phyloP scores from a whole-genome alignment of 768 basidiomycete genomes.

The Austroboletus festivus region DNA sequence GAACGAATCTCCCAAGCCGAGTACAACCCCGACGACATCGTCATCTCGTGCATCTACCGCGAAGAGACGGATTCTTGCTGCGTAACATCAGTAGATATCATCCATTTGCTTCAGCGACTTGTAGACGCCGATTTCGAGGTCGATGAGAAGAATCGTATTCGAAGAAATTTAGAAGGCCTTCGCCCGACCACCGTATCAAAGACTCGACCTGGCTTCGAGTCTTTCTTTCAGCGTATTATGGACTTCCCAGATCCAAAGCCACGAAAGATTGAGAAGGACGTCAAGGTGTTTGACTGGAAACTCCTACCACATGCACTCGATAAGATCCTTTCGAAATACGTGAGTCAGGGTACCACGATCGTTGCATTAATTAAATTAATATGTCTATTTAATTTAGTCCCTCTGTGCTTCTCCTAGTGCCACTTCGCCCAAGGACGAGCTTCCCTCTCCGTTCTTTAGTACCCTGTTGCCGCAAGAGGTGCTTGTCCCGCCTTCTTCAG shows the following conservation, averaged over 20 bases:
- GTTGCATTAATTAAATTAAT: background rate
- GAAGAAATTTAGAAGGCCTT: conserved; percentile 91
- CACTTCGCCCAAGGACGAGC: conserved; percentile 17
- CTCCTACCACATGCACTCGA: conserved; percentile 68
- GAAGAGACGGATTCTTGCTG: conserved; percentile 74
- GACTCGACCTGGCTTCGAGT: conserved; percentile 70
- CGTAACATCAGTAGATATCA: conserved; percentile 94
- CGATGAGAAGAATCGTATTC: conserved; percentile 95
- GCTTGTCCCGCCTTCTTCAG: conserved; percentile 17
- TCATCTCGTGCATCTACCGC: conserved; percentile 94
- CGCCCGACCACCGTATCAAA: conserved; percentile 89
- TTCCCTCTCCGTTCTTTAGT: conserved; percentile 32
- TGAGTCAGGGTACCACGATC: conserved; percentile 35
- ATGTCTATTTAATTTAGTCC: conserved; percentile 33
- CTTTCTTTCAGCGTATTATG: conserved; percentile 97
- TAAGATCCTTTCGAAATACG: conserved; percentile 84
- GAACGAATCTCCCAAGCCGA: conserved; percentile 71
- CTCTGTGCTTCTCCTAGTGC: conserved; percentile 42
- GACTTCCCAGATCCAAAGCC: conserved; percentile 92
- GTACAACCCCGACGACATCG: conserved; percentile 69
- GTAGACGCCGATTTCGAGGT: conserved; percentile 77
- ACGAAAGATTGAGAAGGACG: conserved; percentile 95
- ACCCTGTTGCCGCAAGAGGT: conserved; percentile 20
- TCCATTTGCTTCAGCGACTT: conserved; percentile 82
- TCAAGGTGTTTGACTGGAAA: conserved; percentile 83